Evolutionary conservation across 2,329 filamentous ascomycete species (phyloP).

Genomic region (Calcarisporium arbuscula): DNA sequence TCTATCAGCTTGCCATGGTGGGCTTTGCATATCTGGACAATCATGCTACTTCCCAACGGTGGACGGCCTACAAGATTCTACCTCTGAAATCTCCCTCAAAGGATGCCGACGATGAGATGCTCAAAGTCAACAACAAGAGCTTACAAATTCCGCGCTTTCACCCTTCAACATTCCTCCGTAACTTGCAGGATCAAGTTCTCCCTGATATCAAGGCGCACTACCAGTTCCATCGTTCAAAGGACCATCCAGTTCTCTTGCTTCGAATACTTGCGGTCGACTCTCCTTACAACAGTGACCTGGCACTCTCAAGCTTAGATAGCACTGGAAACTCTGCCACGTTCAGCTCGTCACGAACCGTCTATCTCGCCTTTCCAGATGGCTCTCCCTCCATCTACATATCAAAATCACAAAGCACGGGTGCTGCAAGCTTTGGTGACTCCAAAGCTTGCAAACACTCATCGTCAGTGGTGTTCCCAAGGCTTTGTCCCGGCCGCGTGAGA

Average conservation of each 20-base stretch:
- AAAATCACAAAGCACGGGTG: constrained; percentile 38
- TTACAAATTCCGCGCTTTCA: constrained; percentile 65
- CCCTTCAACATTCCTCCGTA: constrained; percentile 70
- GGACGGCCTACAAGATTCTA: constrained; percentile 56
- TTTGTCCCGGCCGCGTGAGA: constrained; percentile 65
- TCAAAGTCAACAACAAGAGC: constrained; percentile 37
- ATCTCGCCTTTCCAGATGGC: constrained; percentile 75
- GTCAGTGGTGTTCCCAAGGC: constrained; percentile 78
- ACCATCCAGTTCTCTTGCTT: constrained; percentile 65
- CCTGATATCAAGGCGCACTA: constrained; percentile 81
- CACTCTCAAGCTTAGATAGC: constrained; percentile 27
- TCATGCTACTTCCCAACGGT: constrained; percentile 57
- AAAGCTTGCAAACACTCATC: constrained; percentile 64
- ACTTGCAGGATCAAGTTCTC: constrained; percentile 66
- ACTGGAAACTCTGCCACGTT: constrained; percentile 36
- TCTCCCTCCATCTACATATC: constrained; percentile 68
- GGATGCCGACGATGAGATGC: constrained; percentile 30
- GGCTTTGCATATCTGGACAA: constrained; percentile 62
- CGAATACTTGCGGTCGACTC: constrained; percentile 75
- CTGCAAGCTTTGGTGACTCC: constrained; percentile 42
- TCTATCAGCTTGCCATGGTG: constrained; percentile 64
- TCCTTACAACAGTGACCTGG: constrained; percentile 63
- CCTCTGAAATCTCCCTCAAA: constrained; percentile 37
- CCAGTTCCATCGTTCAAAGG: constrained; percentile 65
- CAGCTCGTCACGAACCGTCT: constrained; percentile 67